Evolutionary conservation across 202 grass and related monocot genomes (phyloP).

Genomic region (Panicum virgatum): DNA sequence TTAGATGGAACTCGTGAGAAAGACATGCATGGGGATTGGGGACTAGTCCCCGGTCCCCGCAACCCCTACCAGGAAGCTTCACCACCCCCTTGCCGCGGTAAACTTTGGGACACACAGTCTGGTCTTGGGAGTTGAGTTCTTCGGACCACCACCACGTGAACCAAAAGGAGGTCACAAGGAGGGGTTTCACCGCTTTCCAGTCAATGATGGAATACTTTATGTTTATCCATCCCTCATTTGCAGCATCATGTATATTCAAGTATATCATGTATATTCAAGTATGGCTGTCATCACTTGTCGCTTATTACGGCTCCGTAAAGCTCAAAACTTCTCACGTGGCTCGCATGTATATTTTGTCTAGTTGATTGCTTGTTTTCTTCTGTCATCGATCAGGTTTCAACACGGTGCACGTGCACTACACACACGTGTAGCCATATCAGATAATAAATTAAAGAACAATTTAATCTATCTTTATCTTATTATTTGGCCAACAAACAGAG

Average conservation of each 20-base stretch:
- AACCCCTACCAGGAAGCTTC: slow-evolving; percentile 17
- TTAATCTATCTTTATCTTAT: no score
- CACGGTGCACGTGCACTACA: not conserved
- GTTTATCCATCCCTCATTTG: not conserved
- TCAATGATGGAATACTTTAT: not conserved
- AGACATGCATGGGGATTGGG: no score
- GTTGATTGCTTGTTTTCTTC: not conserved
- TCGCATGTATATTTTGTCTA: not conserved
- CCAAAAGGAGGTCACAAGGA: not conserved
- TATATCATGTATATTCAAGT: no score
- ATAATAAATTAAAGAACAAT: no score
- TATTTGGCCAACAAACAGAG: no score
- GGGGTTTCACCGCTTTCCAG: not conserved
- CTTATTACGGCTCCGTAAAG: not conserved
- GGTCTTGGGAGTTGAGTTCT: not conserved
- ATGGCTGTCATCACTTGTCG: not conserved
- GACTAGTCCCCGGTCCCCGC: not conserved
- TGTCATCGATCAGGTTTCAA: not conserved
- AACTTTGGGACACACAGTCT: slow-evolving; percentile 5
- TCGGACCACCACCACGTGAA: slow-evolving; percentile 13
- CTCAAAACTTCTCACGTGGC: slow-evolving; percentile 4
- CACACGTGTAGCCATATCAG: not conserved
- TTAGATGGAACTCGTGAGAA: no score
- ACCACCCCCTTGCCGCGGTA: not conserved
- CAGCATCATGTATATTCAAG: not conserved